Evolutionary conservation across 768 basidiomycete genomes (phyloP).

Genomic region (Tylopilus intermedius): DNA sequence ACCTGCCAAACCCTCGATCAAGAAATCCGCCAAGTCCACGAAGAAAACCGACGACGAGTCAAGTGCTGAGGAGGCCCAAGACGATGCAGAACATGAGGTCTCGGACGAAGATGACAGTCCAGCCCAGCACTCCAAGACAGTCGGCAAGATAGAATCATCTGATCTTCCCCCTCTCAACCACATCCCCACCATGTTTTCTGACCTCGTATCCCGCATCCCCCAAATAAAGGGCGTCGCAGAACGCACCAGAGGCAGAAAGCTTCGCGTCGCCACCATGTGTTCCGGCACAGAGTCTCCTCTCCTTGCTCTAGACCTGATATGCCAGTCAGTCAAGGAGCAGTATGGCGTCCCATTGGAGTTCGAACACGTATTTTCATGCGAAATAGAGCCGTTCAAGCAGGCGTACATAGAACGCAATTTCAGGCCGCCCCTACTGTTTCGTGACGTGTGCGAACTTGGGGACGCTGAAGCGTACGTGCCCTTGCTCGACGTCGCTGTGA

Average conservation of each 20-base stretch:
- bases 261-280: slow-evolving; percentile 96
- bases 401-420: slow-evolving; percentile 98
- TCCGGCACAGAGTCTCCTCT: slow-evolving; percentile 95
- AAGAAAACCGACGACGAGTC: slow-evolving; percentile 31
- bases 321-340: slow-evolving; percentile 66
- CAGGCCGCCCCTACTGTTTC: slow-evolving; percentile 84
- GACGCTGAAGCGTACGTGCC: slow-evolving; percentile 65
- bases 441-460: slow-evolving; percentile 90
- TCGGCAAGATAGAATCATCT: slow-evolving; percentile 47
- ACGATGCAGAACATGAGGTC: slow-evolving; percentile 31
- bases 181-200: slow-evolving; percentile 67
- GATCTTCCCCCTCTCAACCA: slow-evolving; percentile 73
- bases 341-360: slow-evolving; percentile 61
- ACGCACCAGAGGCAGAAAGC: slow-evolving; percentile 68
- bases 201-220: slow-evolving; percentile 63
- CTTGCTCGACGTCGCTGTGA: background rate
- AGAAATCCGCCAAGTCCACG: slow-evolving; percentile 29
- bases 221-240: slow-evolving; percentile 62
- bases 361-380: slow-evolving; percentile 94
- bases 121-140: slow-evolving; percentile 34
- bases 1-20: slow-evolving; percentile 16
- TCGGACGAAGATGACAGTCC: slow-evolving; percentile 31
- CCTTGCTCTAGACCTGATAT: slow-evolving; percentile 81
- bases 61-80: slow-evolving; percentile 30
- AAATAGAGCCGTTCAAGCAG: slow-evolving; percentile 96